Percentiles rank a stretch among this genome's conserved stretches.
Evolutionary conservation across 2,329 filamentous ascomycete species (phyloP).

Genomic region (Ceratocystis albifundus): DNA sequence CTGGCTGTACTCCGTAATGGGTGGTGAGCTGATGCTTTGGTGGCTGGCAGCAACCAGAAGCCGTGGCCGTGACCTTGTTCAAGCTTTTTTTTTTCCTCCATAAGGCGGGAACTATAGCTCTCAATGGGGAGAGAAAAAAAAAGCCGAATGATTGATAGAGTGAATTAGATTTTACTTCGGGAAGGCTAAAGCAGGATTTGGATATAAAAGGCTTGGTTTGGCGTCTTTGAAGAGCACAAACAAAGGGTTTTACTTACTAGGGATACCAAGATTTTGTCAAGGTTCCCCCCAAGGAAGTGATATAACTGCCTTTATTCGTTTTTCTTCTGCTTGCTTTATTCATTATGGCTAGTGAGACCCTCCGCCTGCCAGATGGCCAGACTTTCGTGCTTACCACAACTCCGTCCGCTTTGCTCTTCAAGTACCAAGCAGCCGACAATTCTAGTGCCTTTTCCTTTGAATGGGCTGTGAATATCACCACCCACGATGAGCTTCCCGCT

Average conservation of each 20-base stretch:
- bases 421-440: constrained; percentile 60
- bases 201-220: constrained; percentile 5
- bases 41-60: background rate
- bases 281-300: no score
- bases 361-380: constrained; percentile 80
- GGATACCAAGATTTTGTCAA: no score
- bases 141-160: background rate
- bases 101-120: no score
- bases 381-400: constrained; percentile 69
- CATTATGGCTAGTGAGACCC: constrained; percentile 30
- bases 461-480: constrained; percentile 81
- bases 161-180: background rate
- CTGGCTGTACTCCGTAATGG: background rate
- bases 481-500: constrained; percentile 37
- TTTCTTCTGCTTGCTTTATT: background rate
- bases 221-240: background rate
- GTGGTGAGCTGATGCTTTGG: constrained; percentile 9
- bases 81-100: no score
- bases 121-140: background rate
- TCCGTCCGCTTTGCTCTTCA: constrained; percentile 87
- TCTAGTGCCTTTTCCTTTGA: constrained; percentile 68
- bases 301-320: background rate
- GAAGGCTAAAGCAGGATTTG: background rate
- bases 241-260: background rate
- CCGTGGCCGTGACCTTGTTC: constrained; percentile 5